Base-by-base conservation (phyloP, 306 rosid species). In the Lathyrus sativus region DNA sequence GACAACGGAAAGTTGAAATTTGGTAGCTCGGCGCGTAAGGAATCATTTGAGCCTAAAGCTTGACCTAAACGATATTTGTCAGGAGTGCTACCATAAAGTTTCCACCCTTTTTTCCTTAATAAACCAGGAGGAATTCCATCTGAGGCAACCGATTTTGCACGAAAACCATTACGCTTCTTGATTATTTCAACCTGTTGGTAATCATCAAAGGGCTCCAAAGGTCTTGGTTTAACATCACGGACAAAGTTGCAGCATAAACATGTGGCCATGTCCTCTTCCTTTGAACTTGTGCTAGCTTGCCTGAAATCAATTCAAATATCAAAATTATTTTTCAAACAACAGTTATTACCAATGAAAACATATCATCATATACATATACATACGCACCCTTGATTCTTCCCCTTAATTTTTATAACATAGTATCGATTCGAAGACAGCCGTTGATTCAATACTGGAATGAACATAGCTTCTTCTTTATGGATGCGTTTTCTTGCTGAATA, bases 391-490 rank as follows among this genome's bases (percentile, higher is more conserved):
- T 51, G 67, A 28, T 72, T n/a, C 26, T 48, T 69, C 28, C 92
- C 90, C 0, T 4, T 42, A 10, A 90, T 75, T 28, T 46, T 42
- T 2, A 90, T 62, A 14, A 85, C 84, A 39, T 90, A 88, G 72
- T 90, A 89, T 2, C 58, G 79, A 24, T 85, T 86, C 4, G 85
- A 73, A 67, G 83, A 73, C 65, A 84, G 22, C 1, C 95, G 92
- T 12, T 79, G 85, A 69, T 80, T 74, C 14, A 86, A 72, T 6
- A 88, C 92, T 1, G 97, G 95, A 71, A 91, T 71, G 67, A 88
- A 80, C 81, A 54, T 22, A 24, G 8, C 35, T 54, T 22, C 0
- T 54, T 54, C 60, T 10, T 0, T 0, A 11, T 22, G 0, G 0
- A n/a, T n/a, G 60, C 11, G 35, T 54, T 0, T 2, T 10, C 15